Percentiles rank a stretch among this genome's conserved stretches.
These are phyloP conservation scores for Phylloporus sp. DNA, from an alignment of 768 basidiomycete genomes.

Conservation along the genomic window DNA sequence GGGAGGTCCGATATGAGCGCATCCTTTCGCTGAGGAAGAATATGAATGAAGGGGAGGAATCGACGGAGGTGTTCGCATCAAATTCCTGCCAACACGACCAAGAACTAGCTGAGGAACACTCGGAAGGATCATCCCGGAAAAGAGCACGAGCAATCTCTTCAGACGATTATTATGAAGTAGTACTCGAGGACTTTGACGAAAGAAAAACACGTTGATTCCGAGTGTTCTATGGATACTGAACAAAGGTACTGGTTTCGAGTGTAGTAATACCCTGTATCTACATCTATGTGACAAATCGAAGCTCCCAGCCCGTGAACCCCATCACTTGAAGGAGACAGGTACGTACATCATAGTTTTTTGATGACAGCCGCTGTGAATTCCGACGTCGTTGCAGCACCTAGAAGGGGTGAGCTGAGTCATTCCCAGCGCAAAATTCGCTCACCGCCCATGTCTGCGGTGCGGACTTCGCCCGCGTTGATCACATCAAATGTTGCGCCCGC, in stretches of 20 bases:
- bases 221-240: constrained; percentile 6
- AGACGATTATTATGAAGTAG: constrained; percentile 47
- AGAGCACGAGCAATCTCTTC: constrained; percentile 37
- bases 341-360: constrained; percentile 53
- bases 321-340: not conserved
- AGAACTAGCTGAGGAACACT: constrained; percentile 4
- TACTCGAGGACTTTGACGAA: constrained; percentile 23
- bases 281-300: constrained; percentile 23
- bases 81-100: not conserved
- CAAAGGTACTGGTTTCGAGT: constrained; percentile 13
- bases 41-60: constrained; percentile 27
- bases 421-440: constrained; percentile 28
- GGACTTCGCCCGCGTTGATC: constrained; percentile 81
- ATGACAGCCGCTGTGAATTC: constrained; percentile 95
- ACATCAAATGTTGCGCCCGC: constrained; percentile 91
- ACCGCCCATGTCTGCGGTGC: constrained; percentile 96
- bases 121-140: constrained; percentile 37
- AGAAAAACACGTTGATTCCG: not conserved
- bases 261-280: constrained; percentile 17
- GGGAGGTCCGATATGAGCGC: constrained; percentile 63
- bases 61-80: constrained; percentile 8
- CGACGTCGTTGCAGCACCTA: constrained; percentile 85
- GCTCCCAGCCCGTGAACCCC: not conserved
- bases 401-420: constrained; percentile 7
- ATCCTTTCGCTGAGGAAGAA: constrained; percentile 60